A percentile compares a stretch with the other conserved stretches of the same genome.
These are phyloP conservation scores for Anastatica hierochuntica DNA, from an alignment of 345 rosid genomes.

Conservation along the genomic window DNA sequence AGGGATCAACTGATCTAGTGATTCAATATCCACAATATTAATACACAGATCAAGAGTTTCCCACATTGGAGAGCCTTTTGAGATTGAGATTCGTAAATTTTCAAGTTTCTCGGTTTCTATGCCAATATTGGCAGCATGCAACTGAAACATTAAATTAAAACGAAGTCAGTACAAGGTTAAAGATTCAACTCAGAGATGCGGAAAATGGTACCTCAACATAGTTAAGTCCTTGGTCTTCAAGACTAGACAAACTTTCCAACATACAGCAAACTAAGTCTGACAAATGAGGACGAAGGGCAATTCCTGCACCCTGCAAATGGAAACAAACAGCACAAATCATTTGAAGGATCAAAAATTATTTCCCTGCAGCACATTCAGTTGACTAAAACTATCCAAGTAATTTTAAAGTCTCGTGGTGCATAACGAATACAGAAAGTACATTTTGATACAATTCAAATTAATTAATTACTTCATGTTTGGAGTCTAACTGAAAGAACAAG, in stretches of 20 bases:
- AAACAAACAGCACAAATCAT: conserved; percentile 8
- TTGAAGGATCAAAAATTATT: background rate
- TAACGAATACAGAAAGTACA: conserved; percentile 3
- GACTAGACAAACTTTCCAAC: conserved; percentile 98
- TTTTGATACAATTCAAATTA: background rate
- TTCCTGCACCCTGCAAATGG: conserved; percentile 69
- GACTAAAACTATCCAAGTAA: too few species aligned
- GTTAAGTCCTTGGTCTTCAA: conserved; percentile 97
- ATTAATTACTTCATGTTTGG: background rate
- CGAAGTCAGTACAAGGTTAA: background rate
- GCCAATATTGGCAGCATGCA: conserved; percentile 96
- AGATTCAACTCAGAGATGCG: background rate
- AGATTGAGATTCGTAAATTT: conserved; percentile 79
- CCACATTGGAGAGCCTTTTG: conserved; percentile 99
- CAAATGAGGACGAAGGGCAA: conserved; percentile 80
- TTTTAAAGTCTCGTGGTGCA: too few species aligned
- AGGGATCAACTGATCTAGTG: conserved; percentile 71
- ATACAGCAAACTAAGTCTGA: conserved; percentile 90
- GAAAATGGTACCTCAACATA: conserved; percentile 69
- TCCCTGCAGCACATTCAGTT: conserved; percentile 2
- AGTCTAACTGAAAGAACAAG: conserved; percentile 3
- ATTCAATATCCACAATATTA: conserved; percentile 57
- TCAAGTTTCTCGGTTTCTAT: conserved; percentile 90
- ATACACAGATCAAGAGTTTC: conserved; percentile 95
- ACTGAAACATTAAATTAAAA: conserved; percentile 34